Base-by-base conservation (phyloP, 2,329 filamentous ascomycete genomes). In the Stromatinia cepivora region DNA sequence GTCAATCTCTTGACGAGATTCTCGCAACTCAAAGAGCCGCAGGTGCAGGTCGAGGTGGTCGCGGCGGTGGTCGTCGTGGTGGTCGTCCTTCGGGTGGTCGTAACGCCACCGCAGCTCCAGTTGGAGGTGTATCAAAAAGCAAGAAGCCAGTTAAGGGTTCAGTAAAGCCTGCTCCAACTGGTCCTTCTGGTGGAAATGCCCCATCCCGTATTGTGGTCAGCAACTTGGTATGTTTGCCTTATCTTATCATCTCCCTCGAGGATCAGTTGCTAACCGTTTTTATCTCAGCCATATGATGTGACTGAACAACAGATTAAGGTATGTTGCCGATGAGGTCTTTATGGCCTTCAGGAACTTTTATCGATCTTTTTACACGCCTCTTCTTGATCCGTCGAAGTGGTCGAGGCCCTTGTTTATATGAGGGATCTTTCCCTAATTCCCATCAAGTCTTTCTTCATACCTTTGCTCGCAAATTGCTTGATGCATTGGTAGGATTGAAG, bases 261-360 rank as follows among this genome's bases (percentile, higher is more conserved):
- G 15, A 6, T 31, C 52, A 39, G 15, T n/a, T 46, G 28, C 58
- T 72, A 73, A 74, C 53, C 45, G 59, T 63, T 36, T 48, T 57
- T 25, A 61, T 75, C 15, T 45, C 59, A 98, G 93, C 95, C 95
- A 81, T 90, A 90, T 85, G 95, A 99, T 89, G 93, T 99, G 82
- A 92, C 89, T 84, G 94, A 98, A 87, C 85, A 84, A 84, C 92
- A 96, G 90, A 96, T 99, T 85, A 98, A 99, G 95, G 95, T 99
- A 99, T 96, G 95, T 99, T 93, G 91, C 93, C 89, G 86, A 88
- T 91, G 85, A 90, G 90, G 89, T 87, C 83, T 79, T 81, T 83
- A 80, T 82, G 79, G 82, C 85, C 88, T 86, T 85, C 86, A 64
- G 61, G 87, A 88, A 88, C 86, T 91, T 89, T 86, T 83, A 84